Conservation (phyloP, 257 asterid genomes). For the Scutellaria barbata region DNA sequence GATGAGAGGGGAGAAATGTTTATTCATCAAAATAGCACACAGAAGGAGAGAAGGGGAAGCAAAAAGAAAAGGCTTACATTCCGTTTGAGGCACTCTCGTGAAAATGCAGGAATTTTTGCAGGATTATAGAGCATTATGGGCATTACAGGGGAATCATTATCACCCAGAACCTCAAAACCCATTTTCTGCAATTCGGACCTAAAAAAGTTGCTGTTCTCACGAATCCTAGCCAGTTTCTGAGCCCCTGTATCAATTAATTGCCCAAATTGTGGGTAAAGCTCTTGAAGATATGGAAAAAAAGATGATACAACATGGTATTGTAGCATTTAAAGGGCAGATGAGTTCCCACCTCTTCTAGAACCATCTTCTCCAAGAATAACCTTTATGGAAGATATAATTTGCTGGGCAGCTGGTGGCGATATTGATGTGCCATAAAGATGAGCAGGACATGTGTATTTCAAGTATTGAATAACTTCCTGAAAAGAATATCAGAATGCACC, state of each 20-base stretch:
- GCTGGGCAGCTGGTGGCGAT: conserved; percentile 97
- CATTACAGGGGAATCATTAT: conserved; percentile 85
- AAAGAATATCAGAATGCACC: no score
- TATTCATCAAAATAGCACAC: no score
- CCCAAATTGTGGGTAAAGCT: conserved; percentile 24
- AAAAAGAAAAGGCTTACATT: conserved; percentile 52
- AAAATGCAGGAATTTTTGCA: conserved; percentile 88
- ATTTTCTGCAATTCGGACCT: conserved; percentile 89
- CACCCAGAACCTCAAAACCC: conserved; percentile 99
- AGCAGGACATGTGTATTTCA: conserved; percentile 93
- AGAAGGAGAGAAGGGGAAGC: no score
- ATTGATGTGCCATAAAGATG: conserved; percentile 95
- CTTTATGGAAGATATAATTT: conserved; percentile 82
- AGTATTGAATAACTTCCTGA: conserved; percentile 84
- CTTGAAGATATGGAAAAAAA: not conserved
- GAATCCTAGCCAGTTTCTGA: conserved; percentile 82
- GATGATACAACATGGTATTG: conserved; percentile 4
- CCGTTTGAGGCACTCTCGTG: conserved; percentile 83
- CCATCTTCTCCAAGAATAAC: conserved; percentile 99
- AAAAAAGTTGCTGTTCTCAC: conserved; percentile 94
- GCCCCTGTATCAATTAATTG: conserved; percentile 63
- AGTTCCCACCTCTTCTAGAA: conserved; percentile 79
- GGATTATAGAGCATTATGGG: conserved; percentile 93
- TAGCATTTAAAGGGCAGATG: conserved; percentile 31
- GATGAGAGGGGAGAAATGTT: not conserved